Percentiles rank a stretch among this genome's conserved stretches.
These are phyloP conservation scores for Paraurostyla sp. DNA, from an alignment of 73 alveolate genomes.

Conservation along the genomic window DNA sequence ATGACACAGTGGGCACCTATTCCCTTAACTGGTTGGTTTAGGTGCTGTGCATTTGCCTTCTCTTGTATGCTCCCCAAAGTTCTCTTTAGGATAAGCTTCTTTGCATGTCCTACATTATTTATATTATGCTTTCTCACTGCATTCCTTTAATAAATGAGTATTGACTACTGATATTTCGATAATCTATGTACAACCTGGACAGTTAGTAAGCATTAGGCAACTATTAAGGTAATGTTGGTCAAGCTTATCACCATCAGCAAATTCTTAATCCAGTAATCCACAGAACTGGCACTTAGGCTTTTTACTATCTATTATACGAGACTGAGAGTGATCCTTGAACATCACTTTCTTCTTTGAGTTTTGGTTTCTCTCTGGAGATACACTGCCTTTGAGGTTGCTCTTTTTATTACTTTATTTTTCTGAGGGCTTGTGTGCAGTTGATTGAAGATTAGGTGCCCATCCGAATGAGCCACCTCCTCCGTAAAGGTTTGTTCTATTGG, in stretches of 20 bases:
- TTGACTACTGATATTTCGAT: conserved; percentile 80
- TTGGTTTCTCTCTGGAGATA: not conserved
- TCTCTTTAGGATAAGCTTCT: conserved; percentile 75
- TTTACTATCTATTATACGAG: not conserved
- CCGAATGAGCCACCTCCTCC: conserved; percentile 64
- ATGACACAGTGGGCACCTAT: conserved; percentile 89
- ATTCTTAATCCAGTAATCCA: not conserved
- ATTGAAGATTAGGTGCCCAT: conserved; percentile 54
- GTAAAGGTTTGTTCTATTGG: conserved; percentile 32
- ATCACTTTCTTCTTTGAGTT: not conserved
- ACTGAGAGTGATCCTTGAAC: not conserved
- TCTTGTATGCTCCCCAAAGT: conserved; percentile 71
- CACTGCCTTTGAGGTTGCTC: not conserved
- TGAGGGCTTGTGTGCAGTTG: conserved; percentile 33
- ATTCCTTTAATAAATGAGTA: conserved; percentile 79
- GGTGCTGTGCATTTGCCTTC: conserved; percentile 76
- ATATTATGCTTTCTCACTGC: conserved; percentile 77
- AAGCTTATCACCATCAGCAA: conserved; percentile 46
- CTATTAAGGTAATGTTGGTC: conserved; percentile 38
- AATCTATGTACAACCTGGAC: conserved; percentile 84
- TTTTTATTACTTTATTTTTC: not conserved
- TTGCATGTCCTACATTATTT: conserved; percentile 80
- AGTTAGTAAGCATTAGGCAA: conserved; percentile 79
- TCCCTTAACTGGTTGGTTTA: conserved; percentile 73
- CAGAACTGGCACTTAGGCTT: conserved; percentile 47